Conservation (phyloP, 768 basidiomycete species). For the Collybiopsis confluens region DNA sequence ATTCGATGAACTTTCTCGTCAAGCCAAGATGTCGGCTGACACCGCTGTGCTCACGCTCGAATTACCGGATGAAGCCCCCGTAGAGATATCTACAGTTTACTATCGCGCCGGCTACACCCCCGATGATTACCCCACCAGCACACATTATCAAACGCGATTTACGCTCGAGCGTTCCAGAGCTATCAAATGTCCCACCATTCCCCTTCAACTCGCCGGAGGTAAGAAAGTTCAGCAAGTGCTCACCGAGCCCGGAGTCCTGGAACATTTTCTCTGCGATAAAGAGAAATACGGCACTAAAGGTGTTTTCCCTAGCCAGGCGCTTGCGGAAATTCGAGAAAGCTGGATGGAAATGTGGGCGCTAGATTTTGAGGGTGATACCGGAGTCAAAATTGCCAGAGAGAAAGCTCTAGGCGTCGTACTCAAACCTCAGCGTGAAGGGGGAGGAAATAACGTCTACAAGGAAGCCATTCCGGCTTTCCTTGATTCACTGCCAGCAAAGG, state of each 20-base stretch:
- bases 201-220: slow-evolving; percentile 90
- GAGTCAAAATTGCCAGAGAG: slow-evolving; percentile 48
- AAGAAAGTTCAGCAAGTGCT: slow-evolving; percentile 96
- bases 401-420: slow-evolving; percentile 64
- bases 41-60: slow-evolving; percentile 41
- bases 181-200: slow-evolving; percentile 90
- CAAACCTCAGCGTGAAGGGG: slow-evolving; percentile 98
- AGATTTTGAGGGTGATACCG: slow-evolving; percentile 41
- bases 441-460: slow-evolving; percentile 95
- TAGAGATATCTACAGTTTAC: slow-evolving; percentile 86
- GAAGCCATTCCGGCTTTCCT: slow-evolving; percentile 76
- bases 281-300: slow-evolving; percentile 27
- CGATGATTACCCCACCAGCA: slow-evolving; percentile 63
- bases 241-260: slow-evolving; percentile 66
- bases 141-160: slow-evolving; percentile 70
- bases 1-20: slow-evolving; percentile 58
- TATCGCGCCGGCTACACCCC: slow-evolving; percentile 90
- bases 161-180: slow-evolving; percentile 77
- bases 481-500: slow-evolving; percentile 49
- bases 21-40: slow-evolving; percentile 49
- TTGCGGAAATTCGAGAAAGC: slow-evolving; percentile 58
- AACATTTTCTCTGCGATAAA: slow-evolving; percentile 56
- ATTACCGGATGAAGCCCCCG: slow-evolving; percentile 26
- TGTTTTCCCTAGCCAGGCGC: slow-evolving; percentile 30
- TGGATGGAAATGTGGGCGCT: slow-evolving; percentile 93